Evolutionary conservation across 305 asterid genomes (phyloP).

Genomic region (Fraxinus platypoda): DNA sequence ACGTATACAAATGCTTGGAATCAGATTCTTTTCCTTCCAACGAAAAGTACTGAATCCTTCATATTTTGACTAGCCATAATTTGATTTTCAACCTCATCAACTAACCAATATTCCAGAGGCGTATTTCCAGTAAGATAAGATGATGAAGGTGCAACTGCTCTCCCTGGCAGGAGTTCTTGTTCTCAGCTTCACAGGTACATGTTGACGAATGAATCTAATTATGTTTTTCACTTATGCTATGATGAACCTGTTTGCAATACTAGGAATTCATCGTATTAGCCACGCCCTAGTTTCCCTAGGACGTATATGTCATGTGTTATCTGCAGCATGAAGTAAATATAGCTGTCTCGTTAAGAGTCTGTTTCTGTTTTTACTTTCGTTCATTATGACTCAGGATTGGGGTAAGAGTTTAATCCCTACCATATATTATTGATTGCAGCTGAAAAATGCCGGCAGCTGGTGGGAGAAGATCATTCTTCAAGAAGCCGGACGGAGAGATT

Average conservation of each 20-base stretch:
- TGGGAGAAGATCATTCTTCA: conserved; percentile 36
- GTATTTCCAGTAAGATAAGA: not conserved
- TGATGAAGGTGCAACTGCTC: conserved; percentile 24
- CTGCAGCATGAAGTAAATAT: not conserved
- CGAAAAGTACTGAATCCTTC: not conserved
- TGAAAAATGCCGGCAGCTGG: conserved; percentile 48
- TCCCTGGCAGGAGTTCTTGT: conserved; percentile 11
- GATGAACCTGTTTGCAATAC: not conserved
- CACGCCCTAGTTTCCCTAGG: not conserved
- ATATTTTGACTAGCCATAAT: not conserved
- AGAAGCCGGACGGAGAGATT: conserved; percentile 44
- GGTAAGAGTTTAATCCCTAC: not conserved
- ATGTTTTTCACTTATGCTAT: not conserved
- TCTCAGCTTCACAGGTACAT: conserved; percentile 31
- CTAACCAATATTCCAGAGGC: not conserved
- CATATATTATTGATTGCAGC: conserved; percentile 29
- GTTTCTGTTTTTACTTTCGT: not conserved
- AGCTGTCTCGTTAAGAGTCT: not conserved
- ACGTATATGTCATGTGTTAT: not conserved
- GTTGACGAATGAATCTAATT: not conserved
- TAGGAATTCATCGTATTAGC: not conserved
- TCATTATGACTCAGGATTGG: not conserved
- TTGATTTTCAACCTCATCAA: not conserved
- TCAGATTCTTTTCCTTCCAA: conserved; percentile 25
- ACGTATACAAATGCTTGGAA: not conserved